Evolutionary conservation across 768 basidiomycete species (phyloP), one percentile per base, ranked within the genome.

Genomic region (Auriscalpium vulgare): DNA sequence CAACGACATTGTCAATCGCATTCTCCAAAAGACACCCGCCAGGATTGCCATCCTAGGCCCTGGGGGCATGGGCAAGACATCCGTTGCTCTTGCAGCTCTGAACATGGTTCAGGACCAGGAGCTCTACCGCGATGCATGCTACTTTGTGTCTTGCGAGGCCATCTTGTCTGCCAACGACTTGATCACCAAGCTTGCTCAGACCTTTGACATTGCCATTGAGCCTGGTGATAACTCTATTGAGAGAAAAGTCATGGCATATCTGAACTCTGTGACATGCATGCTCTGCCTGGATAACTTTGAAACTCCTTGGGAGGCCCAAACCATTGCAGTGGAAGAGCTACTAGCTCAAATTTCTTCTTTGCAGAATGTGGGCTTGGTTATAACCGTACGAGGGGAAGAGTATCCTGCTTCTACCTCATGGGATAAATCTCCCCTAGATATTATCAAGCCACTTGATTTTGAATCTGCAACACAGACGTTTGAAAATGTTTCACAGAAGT

Each of bases 21-120:
- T 61, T 11, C 13, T 56, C 10, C 52, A 50, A 13, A 17, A 50
- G 9, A 6, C 23, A 1, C 23, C 59, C 13, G 51, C 56, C 10
- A 59, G 59, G 21, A 47, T 62, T 36, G 59, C 59, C 2, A 60
- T 68, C 51, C 59, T 68, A 40, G 67, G 67, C 11, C 19, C 49
- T 43, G 57, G 57, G 6, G 57, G 57, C 13, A 59, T 59, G 35
- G 57, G 57, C 47, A 59, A 59, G 50, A 59, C 57, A 10, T 55
- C 54, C 19, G 37, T 59, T 37, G 57, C 57, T 9, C 47, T 49
- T 13, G 23, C 54, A 19, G 47, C 49, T 19, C 47, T 59, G 7
- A 46, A 59, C 44, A 14, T 40, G 16, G 16, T 29, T 19, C 14
- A 23, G 16, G 14, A 56, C 16, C 10, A 50, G 13, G 10, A 34